These are phyloP conservation scores for Exophiala spinifera DNA, from an alignment of 2,329 filamentous ascomycete genomes.

Conservation along the genomic window DNA sequence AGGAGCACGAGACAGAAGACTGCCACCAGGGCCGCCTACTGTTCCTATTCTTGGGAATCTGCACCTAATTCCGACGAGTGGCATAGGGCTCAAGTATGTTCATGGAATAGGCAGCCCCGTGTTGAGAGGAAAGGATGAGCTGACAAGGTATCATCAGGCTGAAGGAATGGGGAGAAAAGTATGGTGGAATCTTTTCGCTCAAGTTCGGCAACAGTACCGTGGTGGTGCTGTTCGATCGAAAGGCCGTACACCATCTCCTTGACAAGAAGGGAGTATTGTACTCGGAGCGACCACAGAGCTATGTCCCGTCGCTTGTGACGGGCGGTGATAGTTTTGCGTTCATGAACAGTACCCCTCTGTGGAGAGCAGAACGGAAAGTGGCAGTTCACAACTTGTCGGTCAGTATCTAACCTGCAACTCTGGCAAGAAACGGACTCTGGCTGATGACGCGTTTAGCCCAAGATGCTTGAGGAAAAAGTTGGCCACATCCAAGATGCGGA, in stretches of 20 bases:
- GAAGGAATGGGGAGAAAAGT: constrained; percentile 6
- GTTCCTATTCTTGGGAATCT: constrained; percentile 8
- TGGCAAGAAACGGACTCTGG: constrained; percentile 3
- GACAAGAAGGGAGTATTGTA: constrained; percentile 12
- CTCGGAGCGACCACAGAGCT: constrained; percentile 5
- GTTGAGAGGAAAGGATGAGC: too few relatives aligned
- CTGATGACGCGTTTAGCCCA: too few relatives aligned
- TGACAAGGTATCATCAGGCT: constrained; percentile 1
- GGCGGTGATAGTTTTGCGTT: constrained; percentile 14
- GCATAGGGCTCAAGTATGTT: constrained; percentile 3
- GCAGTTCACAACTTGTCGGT: constrained; percentile 14
- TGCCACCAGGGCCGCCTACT: constrained; percentile 8
- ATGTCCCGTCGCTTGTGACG: constrained; percentile 8
- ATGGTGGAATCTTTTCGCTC: constrained; percentile 7
- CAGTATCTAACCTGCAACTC: not conserved
- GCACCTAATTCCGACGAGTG: constrained; percentile 1
- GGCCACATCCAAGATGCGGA: constrained; percentile 13
- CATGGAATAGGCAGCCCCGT: too few relatives aligned
- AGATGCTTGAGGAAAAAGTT: constrained; percentile 7
- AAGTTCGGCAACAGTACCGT: constrained; percentile 6
- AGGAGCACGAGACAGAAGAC: constrained; percentile 6
- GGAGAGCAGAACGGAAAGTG: constrained; percentile 13
- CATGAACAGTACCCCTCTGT: constrained; percentile 14
- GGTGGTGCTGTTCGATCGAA: constrained; percentile 8
- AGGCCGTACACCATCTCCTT: constrained; percentile 5